Conservation (phyloP, 805 yeast species). For the Zygotorulaspora chibaensis region DNA sequence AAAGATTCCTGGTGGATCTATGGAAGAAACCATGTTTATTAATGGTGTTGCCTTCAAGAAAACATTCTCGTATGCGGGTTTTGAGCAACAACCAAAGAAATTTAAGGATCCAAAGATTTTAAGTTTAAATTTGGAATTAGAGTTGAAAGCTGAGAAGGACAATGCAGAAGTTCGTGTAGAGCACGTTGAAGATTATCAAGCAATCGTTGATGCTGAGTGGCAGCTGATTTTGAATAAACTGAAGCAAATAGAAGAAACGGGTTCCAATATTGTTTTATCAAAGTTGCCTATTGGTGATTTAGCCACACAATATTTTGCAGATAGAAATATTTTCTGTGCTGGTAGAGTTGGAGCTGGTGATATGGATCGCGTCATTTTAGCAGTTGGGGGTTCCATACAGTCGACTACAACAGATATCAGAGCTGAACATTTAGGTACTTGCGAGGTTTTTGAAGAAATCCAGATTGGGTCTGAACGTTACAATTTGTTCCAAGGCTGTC, state of each 20-base stretch:
- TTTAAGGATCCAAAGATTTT: conserved; percentile 78
- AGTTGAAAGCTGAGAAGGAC: conserved; percentile 96
- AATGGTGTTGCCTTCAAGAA: conserved; percentile 97
- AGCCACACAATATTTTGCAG: conserved; percentile 98
- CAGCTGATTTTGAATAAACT: conserved; percentile 82
- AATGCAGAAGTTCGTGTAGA: conserved; percentile 97
- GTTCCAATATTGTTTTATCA: conserved; percentile 89
- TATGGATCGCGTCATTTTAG: conserved; percentile 85
- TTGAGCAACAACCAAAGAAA: conserved; percentile 94
- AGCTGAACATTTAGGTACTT: conserved; percentile 73
- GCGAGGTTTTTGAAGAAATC: conserved; percentile 81
- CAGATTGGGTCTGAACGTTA: conserved; percentile 96
- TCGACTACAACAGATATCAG: conserved; percentile 68
- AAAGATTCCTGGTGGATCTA: conserved; percentile 92
- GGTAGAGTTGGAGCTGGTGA: conserved; percentile 90
- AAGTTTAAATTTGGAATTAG: conserved; percentile 86
- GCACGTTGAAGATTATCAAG: conserved; percentile 90
- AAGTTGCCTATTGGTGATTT: conserved; percentile 96
- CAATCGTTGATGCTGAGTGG: conserved; percentile 99
- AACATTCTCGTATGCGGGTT: conserved; percentile 96
- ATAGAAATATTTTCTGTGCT: conserved; percentile 92
- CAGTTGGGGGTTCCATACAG: conserved; percentile 90
- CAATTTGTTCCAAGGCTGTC: conserved; percentile 89
- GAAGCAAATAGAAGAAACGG: conserved; percentile 74
- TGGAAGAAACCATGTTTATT: conserved; percentile 86